Percentiles rank a stretch among this genome's conserved stretches.
Evolutionary conservation across 345 rosid species (phyloP).

Genomic region (Boechera stricta): DNA sequence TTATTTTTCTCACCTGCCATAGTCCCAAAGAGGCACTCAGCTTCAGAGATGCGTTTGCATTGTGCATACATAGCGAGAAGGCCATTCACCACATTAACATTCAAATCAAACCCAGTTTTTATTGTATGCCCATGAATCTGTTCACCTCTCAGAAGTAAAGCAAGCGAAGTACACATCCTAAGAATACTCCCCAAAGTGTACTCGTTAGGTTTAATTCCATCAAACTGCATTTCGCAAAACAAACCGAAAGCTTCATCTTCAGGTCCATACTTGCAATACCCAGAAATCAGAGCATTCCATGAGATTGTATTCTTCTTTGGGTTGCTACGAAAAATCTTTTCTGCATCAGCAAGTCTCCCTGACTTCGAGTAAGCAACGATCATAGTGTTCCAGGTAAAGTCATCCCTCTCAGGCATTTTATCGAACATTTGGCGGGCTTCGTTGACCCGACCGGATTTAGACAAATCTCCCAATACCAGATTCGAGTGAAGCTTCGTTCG

Average conservation of each 20-base stretch:
- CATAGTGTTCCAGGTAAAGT: constrained; percentile 88
- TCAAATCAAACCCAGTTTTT: constrained; percentile 58
- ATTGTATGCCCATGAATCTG: constrained; percentile 70
- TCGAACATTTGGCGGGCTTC: constrained; percentile 82
- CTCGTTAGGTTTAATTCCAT: constrained; percentile 62
- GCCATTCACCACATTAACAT: constrained; percentile 72
- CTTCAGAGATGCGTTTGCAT: constrained; percentile 67
- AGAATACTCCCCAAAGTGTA: constrained; percentile 77
- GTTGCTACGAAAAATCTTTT: constrained; percentile 50
- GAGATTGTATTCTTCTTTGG: constrained; percentile 69
- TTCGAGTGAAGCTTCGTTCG: constrained; percentile 55
- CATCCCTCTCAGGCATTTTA: constrained; percentile 66
- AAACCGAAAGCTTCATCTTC: constrained; percentile 64
- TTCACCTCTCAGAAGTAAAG: constrained; percentile 62
- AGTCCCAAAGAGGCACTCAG: constrained; percentile 63
- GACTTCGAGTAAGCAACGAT: constrained; percentile 70
- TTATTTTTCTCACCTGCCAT: constrained; percentile 54
- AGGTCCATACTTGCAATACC: constrained; percentile 58
- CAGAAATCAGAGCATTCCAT: constrained; percentile 86
- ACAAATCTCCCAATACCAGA: constrained; percentile 48
- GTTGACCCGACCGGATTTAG: constrained; percentile 58
- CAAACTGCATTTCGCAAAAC: constrained; percentile 71
- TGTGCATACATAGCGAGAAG: constrained; percentile 85
- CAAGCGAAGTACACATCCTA: constrained; percentile 57
- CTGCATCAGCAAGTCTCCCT: constrained; percentile 69